Conservation (phyloP, 805 yeast genomes). For the Sungouiozyma ichnusensis region DNA sequence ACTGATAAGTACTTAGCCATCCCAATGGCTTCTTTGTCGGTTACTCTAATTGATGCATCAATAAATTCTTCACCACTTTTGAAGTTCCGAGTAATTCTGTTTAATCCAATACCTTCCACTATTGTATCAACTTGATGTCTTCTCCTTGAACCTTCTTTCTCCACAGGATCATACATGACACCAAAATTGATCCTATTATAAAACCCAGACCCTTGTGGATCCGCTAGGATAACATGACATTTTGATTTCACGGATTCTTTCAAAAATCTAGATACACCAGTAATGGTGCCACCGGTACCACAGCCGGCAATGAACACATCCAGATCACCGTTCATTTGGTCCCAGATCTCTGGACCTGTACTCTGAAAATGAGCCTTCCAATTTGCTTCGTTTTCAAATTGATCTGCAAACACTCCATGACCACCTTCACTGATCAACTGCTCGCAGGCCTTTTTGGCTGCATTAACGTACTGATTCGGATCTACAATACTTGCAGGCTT, state of each 20-base stretch:
- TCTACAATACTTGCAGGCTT: slow-evolving; percentile 94
- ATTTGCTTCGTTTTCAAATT: slow-evolving; percentile 85
- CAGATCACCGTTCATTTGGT: slow-evolving; percentile 52
- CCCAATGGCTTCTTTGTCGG: slow-evolving; percentile 67
- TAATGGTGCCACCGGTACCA: slow-evolving; percentile 94
- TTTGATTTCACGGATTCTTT: slow-evolving; percentile 43
- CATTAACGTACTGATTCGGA: slow-evolving; percentile 84
- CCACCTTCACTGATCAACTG: slow-evolving; percentile 29
- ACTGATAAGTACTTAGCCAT: slow-evolving; percentile 82
- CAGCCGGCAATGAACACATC: slow-evolving; percentile 84
- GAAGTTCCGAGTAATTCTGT: slow-evolving; percentile 77
- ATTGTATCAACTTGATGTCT: slow-evolving; percentile 94
- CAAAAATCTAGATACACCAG: slow-evolving; percentile 78
- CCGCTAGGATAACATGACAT: slow-evolving; percentile 61
- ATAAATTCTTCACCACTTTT: slow-evolving; percentile 55
- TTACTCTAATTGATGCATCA: slow-evolving; percentile 70
- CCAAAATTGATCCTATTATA: slow-evolving; percentile 77
- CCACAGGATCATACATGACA: slow-evolving; percentile 85
- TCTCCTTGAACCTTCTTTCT: slow-evolving; percentile 85
- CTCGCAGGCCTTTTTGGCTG: slow-evolving; percentile 63
- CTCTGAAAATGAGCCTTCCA: slow-evolving; percentile 75
- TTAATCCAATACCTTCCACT: slow-evolving; percentile 89
- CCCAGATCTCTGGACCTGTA: slow-evolving; percentile 90
- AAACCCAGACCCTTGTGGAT: slow-evolving; percentile 93
- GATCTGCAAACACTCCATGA: slow-evolving; percentile 81